Base-by-base conservation (phyloP, 495 filamentous ascomycete genomes). In the Cenococcum geophilum region DNA sequence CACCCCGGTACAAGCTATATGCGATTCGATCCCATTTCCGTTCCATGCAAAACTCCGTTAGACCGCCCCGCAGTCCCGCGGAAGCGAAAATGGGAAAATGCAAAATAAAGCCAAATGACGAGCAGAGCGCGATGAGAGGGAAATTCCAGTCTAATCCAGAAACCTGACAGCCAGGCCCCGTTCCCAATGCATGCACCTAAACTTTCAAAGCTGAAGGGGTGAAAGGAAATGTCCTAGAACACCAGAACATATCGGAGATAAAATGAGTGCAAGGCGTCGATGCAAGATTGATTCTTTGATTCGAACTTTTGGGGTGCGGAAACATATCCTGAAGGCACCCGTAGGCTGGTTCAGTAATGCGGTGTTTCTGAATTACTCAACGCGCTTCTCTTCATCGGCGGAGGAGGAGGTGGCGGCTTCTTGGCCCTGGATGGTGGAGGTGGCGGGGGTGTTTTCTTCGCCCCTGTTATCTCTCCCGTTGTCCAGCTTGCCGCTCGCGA, bases 381-480 rank as follows among this genome's bases (percentile, higher is more conserved):
- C 59, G 59, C 66, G 60, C 63, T 69, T 57, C 70, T 58, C 63
- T 76, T 76, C 65, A 73, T 60, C 45, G 73, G 73, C 43, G 75
- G 70, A 52, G 73, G 68, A 45, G 88, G 89, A 52, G 88, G 87
- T 9, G 87, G 77, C 42, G 89, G 82, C 76, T 89, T 95, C 82
- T 88, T 92, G 12, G 83, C 75, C 64, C 88, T 77, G 60, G 84
- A 86, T n/a, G 89, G 89, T 12, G 89, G 89, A 22, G 89, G 89
- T 37, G 89, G 89, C 6, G 89, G 89, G 37, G 89, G 86, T 9
- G 81, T 83, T 73, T 89, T 91, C 76, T 88, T 88, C 8, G 20
- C 55, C 36, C 57, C 22, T 10, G 52, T 53, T 9, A 40, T 36
- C 54, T 57, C 61, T 16, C 20, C 25, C 5, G 60, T 57, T 51